Evolutionary conservation across 495 filamentous ascomycete genomes (phyloP).

Genomic region (Penicillium psychrofluorescens): DNA sequence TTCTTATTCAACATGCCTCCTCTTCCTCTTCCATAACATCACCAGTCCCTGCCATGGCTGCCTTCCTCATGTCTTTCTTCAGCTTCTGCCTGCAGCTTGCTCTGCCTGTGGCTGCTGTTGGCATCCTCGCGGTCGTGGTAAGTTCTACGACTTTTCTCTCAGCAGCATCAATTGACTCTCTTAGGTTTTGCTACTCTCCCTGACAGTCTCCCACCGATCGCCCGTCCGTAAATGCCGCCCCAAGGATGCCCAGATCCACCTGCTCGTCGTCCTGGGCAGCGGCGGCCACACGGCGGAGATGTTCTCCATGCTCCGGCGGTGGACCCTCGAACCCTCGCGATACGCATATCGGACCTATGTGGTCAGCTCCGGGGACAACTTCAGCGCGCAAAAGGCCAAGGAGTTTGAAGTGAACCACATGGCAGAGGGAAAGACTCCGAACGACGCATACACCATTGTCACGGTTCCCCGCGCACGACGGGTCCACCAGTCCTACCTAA

Average conservation of each 20-base stretch:
- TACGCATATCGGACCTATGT: constrained; percentile 75
- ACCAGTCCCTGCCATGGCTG: not conserved
- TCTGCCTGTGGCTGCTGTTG: constrained; percentile 1
- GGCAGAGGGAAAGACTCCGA: constrained; percentile 1
- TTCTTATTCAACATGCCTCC: not conserved
- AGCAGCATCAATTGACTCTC: not conserved
- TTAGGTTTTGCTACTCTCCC: constrained; percentile 19
- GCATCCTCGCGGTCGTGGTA: constrained; percentile 11
- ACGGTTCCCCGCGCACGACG: constrained; percentile 62
- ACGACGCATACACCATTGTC: constrained; percentile 41
- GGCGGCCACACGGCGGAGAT: constrained; percentile 95
- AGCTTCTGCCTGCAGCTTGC: not conserved
- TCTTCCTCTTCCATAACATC: no score
- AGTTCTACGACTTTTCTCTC: not conserved
- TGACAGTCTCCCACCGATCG: constrained; percentile 27
- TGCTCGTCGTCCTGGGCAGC: constrained; percentile 80
- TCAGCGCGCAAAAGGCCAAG: constrained; percentile 60
- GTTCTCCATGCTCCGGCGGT: constrained; percentile 63
- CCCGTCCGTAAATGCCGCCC: constrained; percentile 24
- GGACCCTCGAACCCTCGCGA: constrained; percentile 33
- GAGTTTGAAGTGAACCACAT: constrained; percentile 49
- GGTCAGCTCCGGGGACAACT: constrained; percentile 65
- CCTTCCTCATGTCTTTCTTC: not conserved
- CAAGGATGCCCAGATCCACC: constrained; percentile 45
- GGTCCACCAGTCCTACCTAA: constrained; percentile 71